A percentile compares a stretch with the other conserved stretches of the same genome.
Evolutionary conservation across 139 green algal species (phyloP).

Genomic region (Chlorella sp.): DNA sequence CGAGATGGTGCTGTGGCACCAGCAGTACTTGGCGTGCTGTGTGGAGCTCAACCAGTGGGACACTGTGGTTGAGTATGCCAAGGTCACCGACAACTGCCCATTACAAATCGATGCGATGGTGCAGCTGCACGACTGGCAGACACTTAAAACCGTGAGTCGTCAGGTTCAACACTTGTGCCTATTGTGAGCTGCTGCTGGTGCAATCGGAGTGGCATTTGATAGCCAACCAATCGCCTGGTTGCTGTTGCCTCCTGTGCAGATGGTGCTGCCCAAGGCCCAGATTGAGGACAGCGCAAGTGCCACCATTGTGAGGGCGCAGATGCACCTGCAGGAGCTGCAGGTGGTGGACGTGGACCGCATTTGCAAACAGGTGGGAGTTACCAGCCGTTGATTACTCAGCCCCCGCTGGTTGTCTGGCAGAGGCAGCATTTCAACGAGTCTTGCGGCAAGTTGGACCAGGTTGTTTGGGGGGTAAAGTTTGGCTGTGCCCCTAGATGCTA

Average conservation of each 20-base stretch:
- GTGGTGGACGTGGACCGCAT: slow-evolving; percentile 59
- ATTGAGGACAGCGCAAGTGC: slow-evolving; percentile 78
- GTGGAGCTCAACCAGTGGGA: slow-evolving; percentile 96
- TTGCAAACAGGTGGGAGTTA: slow-evolving; percentile 36
- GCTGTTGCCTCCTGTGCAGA: too few species aligned
- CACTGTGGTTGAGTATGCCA: slow-evolving; percentile 82
- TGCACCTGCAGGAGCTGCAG: slow-evolving; percentile 75
- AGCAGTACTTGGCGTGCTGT: slow-evolving; percentile 85
- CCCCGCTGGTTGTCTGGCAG: too few species aligned
- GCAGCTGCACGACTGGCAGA: slow-evolving; percentile 85
- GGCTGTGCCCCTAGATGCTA: too few species aligned
- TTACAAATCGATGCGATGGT: slow-evolving; percentile 85
- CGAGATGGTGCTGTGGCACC: slow-evolving; percentile 84
- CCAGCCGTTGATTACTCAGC: too few species aligned
- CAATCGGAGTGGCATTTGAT: too few species aligned
- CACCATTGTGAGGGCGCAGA: slow-evolving; percentile 79
- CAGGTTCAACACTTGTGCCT: too few species aligned
- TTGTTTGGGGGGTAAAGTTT: too few species aligned
- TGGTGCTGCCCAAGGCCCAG: slow-evolving; percentile 57
- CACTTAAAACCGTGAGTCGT: slow-evolving; percentile 60
- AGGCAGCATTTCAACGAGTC: too few species aligned
- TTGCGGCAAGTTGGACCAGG: too few species aligned
- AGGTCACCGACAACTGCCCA: slow-evolving; percentile 70
- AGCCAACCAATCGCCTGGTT: too few species aligned
- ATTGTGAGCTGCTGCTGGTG: too few species aligned